Evolutionary conservation across 805 yeast genomes (phyloP).

Genomic region (Debaryomyces hansenii): DNA sequence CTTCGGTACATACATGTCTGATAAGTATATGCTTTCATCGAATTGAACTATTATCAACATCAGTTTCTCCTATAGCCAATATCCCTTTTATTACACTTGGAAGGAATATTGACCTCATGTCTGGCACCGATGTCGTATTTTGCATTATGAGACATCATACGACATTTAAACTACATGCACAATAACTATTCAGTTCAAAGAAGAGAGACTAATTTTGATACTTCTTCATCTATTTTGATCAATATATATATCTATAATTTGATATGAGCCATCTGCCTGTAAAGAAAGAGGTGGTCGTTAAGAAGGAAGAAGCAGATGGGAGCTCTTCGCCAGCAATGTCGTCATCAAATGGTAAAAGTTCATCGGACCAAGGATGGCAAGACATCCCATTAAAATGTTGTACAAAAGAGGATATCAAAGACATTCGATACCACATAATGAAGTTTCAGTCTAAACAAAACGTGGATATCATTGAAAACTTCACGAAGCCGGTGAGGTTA

Average conservation of each 20-base stretch:
- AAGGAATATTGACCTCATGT: too few species aligned
- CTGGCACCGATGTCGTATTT: too few species aligned
- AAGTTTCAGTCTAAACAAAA: constrained; percentile 73
- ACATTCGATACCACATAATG: constrained; percentile 75
- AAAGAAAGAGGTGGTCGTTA: constrained; percentile 27
- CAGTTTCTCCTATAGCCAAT: too few species aligned
- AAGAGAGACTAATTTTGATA: too few species aligned
- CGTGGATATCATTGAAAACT: constrained; percentile 70
- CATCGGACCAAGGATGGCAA: constrained; percentile 38
- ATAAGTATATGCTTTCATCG: too few species aligned
- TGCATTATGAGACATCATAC: too few species aligned
- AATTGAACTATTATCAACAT: too few species aligned
- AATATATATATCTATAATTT: background rate
- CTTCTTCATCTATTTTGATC: too few species aligned
- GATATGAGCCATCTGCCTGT: constrained; percentile 27
- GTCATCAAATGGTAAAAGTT: constrained; percentile 2
- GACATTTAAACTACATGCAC: too few species aligned
- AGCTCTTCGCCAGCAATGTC: background rate
- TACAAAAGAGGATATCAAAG: constrained; percentile 66
- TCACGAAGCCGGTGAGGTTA: constrained; percentile 79
- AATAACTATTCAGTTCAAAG: too few species aligned
- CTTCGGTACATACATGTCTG: too few species aligned
- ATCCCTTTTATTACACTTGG: too few species aligned
- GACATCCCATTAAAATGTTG: constrained; percentile 71
- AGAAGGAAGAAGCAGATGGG: constrained; percentile 17